These are phyloP conservation scores for Ceratocystis ficicola DNA, from an alignment of 2,329 filamentous ascomycete genomes.

Conservation along the genomic window DNA sequence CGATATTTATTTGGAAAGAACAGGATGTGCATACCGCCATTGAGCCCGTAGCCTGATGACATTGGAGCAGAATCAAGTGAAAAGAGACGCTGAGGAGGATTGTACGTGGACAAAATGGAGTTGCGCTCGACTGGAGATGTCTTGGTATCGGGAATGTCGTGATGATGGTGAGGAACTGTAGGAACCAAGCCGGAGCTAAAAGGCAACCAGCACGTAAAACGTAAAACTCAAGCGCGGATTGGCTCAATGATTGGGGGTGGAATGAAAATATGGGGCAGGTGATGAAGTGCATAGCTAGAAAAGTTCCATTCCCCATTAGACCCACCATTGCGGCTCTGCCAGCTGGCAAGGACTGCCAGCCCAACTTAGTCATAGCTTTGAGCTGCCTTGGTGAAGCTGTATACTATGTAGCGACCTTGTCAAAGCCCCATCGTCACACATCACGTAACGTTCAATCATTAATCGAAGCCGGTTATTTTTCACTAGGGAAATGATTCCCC, in stretches of 20 bases:
- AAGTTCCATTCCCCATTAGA: background rate
- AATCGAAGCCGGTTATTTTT: background rate
- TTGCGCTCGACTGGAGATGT: background rate
- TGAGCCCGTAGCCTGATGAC: conserved; percentile 73
- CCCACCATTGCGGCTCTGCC: background rate
- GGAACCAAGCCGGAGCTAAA: conserved; percentile 3
- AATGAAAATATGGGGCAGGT: background rate
- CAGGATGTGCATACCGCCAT: conserved; percentile 47
- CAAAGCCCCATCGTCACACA: background rate
- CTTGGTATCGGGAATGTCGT: background rate
- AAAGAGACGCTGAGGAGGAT: background rate
- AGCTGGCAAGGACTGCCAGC: conserved; percentile 1
- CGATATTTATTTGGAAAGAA: background rate
- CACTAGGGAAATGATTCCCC: background rate
- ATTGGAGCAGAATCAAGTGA: conserved; percentile 35
- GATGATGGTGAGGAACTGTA: conserved; percentile 1
- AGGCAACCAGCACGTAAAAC: background rate
- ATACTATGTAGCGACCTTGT: background rate
- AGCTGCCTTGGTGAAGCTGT: background rate
- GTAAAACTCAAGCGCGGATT: background rate
- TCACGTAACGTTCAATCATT: background rate
- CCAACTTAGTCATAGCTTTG: background rate
- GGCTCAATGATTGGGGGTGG: background rate
- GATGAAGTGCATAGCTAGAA: background rate
- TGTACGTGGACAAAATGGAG: background rate